phyloP scores from a whole-genome alignment of 2,329 filamentous ascomycete species.

The Diatrype stigma region DNA sequence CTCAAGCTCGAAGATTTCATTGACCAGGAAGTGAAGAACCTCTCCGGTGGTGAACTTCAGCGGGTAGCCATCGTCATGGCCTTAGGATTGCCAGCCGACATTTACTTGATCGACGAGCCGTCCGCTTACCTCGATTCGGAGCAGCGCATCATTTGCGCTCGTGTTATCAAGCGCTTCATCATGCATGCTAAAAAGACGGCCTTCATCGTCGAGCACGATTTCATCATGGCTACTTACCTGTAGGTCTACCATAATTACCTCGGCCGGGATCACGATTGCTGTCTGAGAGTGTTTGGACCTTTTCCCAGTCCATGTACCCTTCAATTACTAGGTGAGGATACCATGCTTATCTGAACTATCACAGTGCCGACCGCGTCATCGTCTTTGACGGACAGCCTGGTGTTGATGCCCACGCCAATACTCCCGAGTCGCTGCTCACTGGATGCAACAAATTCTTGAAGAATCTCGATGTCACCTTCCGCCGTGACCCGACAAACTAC shows the following conservation, averaged over 20 bases:
- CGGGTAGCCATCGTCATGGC: conserved; percentile 96
- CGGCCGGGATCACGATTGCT: not conserved
- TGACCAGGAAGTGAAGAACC: conserved; percentile 97
- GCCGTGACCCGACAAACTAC: conserved; percentile 93
- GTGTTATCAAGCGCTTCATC: conserved; percentile 99
- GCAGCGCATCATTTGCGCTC: conserved; percentile 94
- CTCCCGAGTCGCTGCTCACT: conserved; percentile 85
- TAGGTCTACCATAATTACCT: not conserved
- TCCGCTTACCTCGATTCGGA: conserved; percentile 97
- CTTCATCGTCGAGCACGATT: conserved; percentile 99
- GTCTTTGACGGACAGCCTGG: conserved; percentile 96
- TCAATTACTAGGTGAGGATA: too few species aligned
- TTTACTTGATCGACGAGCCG: conserved; percentile 97
- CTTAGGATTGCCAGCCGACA: conserved; percentile 93
- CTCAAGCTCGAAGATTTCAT: conserved; percentile 98
- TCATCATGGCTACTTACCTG: conserved; percentile 79
- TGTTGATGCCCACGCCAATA: conserved; percentile 80
- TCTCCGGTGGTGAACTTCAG: conserved; percentile 98
- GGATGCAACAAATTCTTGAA: conserved; percentile 96
- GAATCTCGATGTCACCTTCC: conserved; percentile 97
- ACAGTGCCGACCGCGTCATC: conserved; percentile 85
- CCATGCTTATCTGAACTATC: conserved; percentile 44
- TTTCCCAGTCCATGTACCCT: too few species aligned
- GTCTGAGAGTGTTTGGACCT: not conserved
- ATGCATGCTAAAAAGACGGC: conserved; percentile 99